Evolutionary conservation across 345 rosid genomes (phyloP).

Genomic region (Gynandropsis gynandra): DNA sequence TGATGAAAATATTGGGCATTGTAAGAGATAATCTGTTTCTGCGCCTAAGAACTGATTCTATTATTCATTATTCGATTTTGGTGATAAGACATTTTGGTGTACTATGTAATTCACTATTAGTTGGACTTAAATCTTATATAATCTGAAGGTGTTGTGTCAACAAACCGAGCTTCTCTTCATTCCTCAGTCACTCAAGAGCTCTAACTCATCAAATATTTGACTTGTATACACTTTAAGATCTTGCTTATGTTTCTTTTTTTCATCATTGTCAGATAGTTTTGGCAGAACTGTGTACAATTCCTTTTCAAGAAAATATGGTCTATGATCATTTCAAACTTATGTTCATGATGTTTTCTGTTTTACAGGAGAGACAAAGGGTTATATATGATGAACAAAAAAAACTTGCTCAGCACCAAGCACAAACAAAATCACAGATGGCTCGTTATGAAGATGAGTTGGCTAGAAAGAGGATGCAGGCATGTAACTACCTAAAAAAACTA

Average conservation of each 20-base stretch:
- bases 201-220: too few relatives aligned
- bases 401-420: slow-evolving; percentile 83
- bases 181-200: too few relatives aligned
- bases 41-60: too few relatives aligned
- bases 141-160: too few relatives aligned
- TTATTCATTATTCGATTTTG: too few relatives aligned
- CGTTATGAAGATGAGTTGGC: slow-evolving; percentile 90
- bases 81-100: too few relatives aligned
- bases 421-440: slow-evolving; percentile 90
- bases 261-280: not conserved
- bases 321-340: not conserved
- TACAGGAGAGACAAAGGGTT: slow-evolving; percentile 84
- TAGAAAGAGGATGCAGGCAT: slow-evolving; percentile 98
- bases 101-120: too few relatives aligned
- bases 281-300: not conserved
- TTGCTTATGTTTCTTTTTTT: too few relatives aligned
- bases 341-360: slow-evolving; percentile 20
- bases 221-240: too few relatives aligned
- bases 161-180: too few relatives aligned
- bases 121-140: too few relatives aligned
- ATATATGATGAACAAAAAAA: slow-evolving; percentile 86
- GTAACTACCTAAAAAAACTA: slow-evolving; percentile 6
- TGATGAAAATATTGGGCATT: not conserved
- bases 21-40: not conserved
- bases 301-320: not conserved